Evolutionary conservation across 495 filamentous ascomycete species (phyloP).

Genomic region (Penicillium coffeae): DNA sequence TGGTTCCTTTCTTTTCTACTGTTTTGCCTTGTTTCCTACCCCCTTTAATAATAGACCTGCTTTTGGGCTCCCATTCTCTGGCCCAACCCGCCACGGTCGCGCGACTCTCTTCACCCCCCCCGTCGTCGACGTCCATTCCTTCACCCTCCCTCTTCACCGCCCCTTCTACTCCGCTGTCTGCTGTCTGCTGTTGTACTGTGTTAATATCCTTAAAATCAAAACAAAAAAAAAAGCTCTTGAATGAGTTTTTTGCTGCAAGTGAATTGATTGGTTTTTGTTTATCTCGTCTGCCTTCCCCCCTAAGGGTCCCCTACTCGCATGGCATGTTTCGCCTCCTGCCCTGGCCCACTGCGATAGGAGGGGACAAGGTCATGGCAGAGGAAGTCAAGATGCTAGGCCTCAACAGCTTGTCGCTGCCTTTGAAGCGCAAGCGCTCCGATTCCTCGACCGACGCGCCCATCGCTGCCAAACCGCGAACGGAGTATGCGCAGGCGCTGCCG

Average conservation of each 20-base stretch:
- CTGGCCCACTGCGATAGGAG: constrained; percentile 54
- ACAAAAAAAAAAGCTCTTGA: not conserved
- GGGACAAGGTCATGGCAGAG: constrained; percentile 49
- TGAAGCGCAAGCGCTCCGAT: constrained; percentile 55
- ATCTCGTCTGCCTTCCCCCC: constrained; percentile 1
- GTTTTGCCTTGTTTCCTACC: constrained; percentile 4
- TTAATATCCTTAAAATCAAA: constrained; percentile 2
- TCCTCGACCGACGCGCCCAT: constrained; percentile 34
- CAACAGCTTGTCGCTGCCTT: constrained; percentile 36
- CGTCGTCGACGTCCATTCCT: constrained; percentile 27
- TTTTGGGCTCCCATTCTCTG: constrained; percentile 6
- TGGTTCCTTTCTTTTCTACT: constrained; percentile 5
- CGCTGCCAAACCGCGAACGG: constrained; percentile 30
- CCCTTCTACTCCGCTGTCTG: constrained; percentile 2
- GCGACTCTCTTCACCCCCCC: constrained; percentile 8
- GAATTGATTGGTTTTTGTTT: constrained; percentile 3
- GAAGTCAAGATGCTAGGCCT: constrained; percentile 45
- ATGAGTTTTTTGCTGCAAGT: not conserved
- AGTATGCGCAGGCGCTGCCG: constrained; percentile 9
- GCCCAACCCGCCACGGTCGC: constrained; percentile 21
- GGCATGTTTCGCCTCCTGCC: constrained; percentile 57
- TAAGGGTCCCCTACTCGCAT: too few relatives aligned
- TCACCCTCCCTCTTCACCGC: constrained; percentile 5
- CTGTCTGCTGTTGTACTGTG: constrained; percentile 2
- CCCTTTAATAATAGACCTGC: constrained; percentile 20